These are phyloP conservation scores for Rhododendron kiyosumense DNA, from an alignment of 148 eudicot genomes.

Conservation along the genomic window DNA sequence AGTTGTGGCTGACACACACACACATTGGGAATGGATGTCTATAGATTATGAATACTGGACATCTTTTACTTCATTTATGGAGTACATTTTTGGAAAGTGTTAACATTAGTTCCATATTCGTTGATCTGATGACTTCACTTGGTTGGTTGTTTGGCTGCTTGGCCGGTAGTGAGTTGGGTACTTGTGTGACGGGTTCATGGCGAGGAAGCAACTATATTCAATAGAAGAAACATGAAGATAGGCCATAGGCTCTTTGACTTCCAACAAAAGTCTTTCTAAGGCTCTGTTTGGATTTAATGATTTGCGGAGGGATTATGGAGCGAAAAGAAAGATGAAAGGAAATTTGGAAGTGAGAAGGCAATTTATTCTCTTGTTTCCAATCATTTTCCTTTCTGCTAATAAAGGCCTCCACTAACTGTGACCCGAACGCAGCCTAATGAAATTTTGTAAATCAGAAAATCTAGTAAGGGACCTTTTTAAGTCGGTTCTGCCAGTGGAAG, in stretches of 20 bases:
- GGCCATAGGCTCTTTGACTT: neutral
- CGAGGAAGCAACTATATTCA: neutral
- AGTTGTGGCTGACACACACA: neutral
- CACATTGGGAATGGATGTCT: neutral
- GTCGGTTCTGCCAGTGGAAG: neutral
- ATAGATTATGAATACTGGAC: neutral
- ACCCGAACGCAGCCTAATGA: neutral
- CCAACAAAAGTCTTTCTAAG: neutral
- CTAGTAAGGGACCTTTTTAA: neutral
- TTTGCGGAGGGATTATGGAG: neutral
- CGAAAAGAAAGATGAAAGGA: neutral
- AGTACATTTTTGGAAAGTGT: neutral
- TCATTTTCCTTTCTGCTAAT: neutral
- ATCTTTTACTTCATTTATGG: neutral
- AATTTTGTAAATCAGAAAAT: neutral
- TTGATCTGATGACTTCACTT: neutral
- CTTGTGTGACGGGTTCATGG: neutral
- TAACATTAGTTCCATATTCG: neutral
- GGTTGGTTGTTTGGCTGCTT: neutral
- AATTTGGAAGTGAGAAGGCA: neutral
- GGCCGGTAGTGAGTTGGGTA: neutral
- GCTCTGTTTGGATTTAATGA: neutral
- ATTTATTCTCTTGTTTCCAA: neutral
- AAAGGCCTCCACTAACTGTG: neutral
- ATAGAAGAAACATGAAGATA: neutral